Evolutionary conservation across 106 monocot species (phyloP).

Genomic region (Agapanthus africanus): DNA sequence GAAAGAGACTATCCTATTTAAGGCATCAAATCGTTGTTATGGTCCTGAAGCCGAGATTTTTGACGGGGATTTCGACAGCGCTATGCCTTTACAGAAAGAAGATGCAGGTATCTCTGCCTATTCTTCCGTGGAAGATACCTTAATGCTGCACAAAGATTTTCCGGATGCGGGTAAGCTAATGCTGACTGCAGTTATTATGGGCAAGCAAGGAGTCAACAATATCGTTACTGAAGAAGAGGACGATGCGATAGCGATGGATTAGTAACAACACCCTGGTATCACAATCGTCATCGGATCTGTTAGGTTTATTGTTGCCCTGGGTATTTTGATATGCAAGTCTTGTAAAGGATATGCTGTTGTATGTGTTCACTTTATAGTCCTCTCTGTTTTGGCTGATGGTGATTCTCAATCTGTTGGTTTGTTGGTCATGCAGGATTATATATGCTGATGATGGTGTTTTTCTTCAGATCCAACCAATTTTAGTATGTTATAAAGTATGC

Average conservation of each 20-base stretch:
- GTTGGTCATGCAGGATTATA: too few relatives aligned
- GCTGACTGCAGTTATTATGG: constrained; percentile 73
- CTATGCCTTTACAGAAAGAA: constrained; percentile 50
- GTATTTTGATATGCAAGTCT: too few relatives aligned
- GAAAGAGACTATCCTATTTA: constrained; percentile 60
- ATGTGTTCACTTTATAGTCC: too few relatives aligned
- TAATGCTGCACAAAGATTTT: constrained; percentile 84
- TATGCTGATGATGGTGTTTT: too few relatives aligned
- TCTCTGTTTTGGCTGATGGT: too few relatives aligned
- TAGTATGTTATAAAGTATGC: too few relatives aligned
- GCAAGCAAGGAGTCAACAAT: constrained; percentile 25
- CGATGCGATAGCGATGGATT: constrained; percentile 29
- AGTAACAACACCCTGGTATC: too few relatives aligned
- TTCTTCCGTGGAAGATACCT: constrained; percentile 67
- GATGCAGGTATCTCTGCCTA: constrained; percentile 34
- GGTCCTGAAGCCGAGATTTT: constrained; percentile 43
- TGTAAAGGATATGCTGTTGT: too few relatives aligned
- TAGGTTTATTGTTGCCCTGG: too few relatives aligned
- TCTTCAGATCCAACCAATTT: too few relatives aligned
- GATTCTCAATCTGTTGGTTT: too few relatives aligned
- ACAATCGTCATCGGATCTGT: too few relatives aligned
- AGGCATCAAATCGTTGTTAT: constrained; percentile 69
- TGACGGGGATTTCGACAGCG: constrained; percentile 51
- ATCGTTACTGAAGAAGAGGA: constrained; percentile 36
- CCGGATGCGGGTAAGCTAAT: constrained; percentile 94